Base-by-base conservation (phyloP, 1,284 basidiomycete genomes). In the Microstroma glucosiphilum region DNA sequence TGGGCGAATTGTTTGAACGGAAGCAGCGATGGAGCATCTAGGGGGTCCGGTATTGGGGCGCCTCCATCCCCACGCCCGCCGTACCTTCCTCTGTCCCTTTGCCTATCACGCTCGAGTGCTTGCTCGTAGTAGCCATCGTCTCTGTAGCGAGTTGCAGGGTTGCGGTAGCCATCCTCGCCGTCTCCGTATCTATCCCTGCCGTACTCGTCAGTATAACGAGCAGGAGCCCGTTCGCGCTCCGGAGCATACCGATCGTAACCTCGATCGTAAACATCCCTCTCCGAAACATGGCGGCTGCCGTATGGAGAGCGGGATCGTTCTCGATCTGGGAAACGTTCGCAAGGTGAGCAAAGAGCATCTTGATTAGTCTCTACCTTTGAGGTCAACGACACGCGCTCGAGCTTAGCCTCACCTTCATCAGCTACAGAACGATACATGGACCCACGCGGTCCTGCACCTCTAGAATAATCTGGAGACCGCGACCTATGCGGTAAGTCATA, bases 1-100 rank as follows among this genome's bases (percentile, higher is more conserved):
- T 73, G 71, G 26, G 71, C 71, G 21, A 63, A 73, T 8, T 59
- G 60, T 8, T 64, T 63, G 57, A 73, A 73, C 7, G 68, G 66
- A 23, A 73, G 51, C 9, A 73, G 61, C 3, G 65, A 58, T 42
- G 66, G 67, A 43, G 63, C 69, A 57, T 72, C 67, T 60, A 70
- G 64, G 40, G 69, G 69, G 30, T 72, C 70, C 13, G 51, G 51
- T 11, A 54, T 54, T 8, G 51, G 51, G 13, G 21, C 51, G 21
- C 13, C 51, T 17, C 6, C 19, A 6, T 54, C 51, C 2, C n/a
- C 51, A 15, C 21, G 51, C 13, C 21, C 21, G 30, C 30, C 30
- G 30, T 37, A 37, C 19, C 51, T 19, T 8, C 7, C 43, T 48
- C 43, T 48, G 15, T 48, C 43, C 43, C 43, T 48, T 4, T 48